phyloP scores from a whole-genome alignment of 73 alveolate genomes.

The Effrenium voratum region DNA sequence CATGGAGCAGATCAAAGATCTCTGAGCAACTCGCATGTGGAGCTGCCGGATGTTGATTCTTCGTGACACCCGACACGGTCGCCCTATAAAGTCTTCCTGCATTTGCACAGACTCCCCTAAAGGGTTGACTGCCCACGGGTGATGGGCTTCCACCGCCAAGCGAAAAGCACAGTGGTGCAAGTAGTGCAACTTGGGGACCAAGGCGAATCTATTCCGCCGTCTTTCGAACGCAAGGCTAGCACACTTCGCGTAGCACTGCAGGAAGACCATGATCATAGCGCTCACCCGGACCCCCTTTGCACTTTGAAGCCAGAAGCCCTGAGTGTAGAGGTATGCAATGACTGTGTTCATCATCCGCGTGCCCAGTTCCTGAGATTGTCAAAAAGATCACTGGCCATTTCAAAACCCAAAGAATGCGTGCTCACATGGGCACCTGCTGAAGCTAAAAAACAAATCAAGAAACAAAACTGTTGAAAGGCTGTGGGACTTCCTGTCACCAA shows the following conservation, averaged over 20 bases:
- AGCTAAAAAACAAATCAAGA: neutral
- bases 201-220: neutral
- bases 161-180: constrained; percentile 14
- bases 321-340: neutral
- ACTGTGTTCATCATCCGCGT: neutral
- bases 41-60: neutral
- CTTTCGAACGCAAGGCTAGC: neutral
- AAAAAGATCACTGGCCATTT: neutral
- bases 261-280: neutral
- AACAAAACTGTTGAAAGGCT: neutral
- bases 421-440: neutral
- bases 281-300: neutral
- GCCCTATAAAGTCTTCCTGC: constrained; percentile 44
- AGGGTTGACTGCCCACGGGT: neutral
- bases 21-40: neutral
- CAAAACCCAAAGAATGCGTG: neutral
- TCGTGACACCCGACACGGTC: neutral
- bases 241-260: neutral
- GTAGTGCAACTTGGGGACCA: constrained; percentile 32
- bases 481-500: neutral
- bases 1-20: neutral
- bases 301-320: neutral
- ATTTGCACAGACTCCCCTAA: neutral
- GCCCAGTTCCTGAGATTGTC: neutral
- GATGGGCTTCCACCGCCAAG: neutral